These are phyloP conservation scores for Populus hybrid DNA, from an alignment of 441 rosid species.

Conservation along the genomic window DNA sequence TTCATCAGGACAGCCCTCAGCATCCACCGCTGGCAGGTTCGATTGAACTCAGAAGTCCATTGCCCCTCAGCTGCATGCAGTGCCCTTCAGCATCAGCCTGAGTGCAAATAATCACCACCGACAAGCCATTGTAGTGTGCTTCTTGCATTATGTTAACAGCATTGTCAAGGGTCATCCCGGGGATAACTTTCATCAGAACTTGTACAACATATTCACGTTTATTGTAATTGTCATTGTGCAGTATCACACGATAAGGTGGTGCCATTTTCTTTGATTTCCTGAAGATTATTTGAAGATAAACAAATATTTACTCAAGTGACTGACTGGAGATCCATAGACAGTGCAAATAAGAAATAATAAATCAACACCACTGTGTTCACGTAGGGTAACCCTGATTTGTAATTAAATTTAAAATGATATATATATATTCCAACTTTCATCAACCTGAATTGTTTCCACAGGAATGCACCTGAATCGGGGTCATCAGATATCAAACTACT, in stretches of 20 bases:
- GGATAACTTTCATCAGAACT: conserved; percentile 93
- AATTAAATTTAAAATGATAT: neutral
- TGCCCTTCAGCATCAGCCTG: conserved; percentile 94
- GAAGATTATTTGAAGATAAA: neutral
- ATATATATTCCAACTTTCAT: neutral
- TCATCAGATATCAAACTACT: neutral
- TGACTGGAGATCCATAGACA: too few species aligned
- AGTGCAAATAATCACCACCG: conserved; percentile 86
- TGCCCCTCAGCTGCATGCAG: conserved; percentile 92
- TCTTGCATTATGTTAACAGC: conserved; percentile 97
- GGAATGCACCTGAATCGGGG: neutral
- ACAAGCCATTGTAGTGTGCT: conserved; percentile 83
- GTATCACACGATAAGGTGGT: conserved; percentile 80
- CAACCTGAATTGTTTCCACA: neutral
- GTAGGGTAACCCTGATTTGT: neutral
- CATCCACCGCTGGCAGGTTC: conserved; percentile 95
- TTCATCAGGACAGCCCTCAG: conserved; percentile 30
- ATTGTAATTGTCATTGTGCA: conserved; percentile 88
- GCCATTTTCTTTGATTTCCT: conserved; percentile 81
- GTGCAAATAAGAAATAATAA: neutral
- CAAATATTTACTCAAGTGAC: neutral
- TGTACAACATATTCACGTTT: conserved; percentile 90
- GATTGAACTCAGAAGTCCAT: conserved; percentile 86
- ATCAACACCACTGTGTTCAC: neutral
- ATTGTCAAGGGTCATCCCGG: conserved; percentile 92